These are phyloP conservation scores for Dalbergia cochinchinensis DNA, from an alignment of 306 rosid genomes.

Conservation along the genomic window DNA sequence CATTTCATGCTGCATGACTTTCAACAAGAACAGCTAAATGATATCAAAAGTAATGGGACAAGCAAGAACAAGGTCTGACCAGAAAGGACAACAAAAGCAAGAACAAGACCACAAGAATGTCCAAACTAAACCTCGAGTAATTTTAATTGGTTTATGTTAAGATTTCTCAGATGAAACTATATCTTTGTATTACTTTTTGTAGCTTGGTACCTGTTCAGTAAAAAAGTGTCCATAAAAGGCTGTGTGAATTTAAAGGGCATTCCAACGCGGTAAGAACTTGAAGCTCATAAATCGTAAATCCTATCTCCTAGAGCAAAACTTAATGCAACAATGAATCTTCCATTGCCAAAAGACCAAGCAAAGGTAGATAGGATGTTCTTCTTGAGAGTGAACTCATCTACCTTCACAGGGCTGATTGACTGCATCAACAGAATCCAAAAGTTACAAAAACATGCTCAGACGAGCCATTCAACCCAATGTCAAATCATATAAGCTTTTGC, in stretches of 20 bases:
- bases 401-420: slow-evolving; percentile 84
- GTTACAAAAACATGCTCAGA: too few relatives aligned
- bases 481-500: too few relatives aligned
- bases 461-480: too few relatives aligned
- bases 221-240: too few relatives aligned
- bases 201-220: too few relatives aligned
- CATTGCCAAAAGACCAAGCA: slow-evolving; percentile 20
- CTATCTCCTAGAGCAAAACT: too few relatives aligned
- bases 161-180: too few relatives aligned
- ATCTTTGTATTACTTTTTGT: too few relatives aligned
- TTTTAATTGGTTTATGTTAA: background rate
- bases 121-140: background rate
- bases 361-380: slow-evolving; percentile 80
- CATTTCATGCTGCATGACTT: background rate
- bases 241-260: background rate
- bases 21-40: slow-evolving; percentile 5
- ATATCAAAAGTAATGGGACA: background rate
- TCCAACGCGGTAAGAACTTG: background rate
- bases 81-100: background rate
- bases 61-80: background rate
- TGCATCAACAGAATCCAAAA: slow-evolving; percentile 39
- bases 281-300: too few relatives aligned
- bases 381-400: slow-evolving; percentile 87
- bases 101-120: slow-evolving; percentile 1
- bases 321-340: too few relatives aligned